These are phyloP conservation scores for Neurospora sp. DNA, from an alignment of 495 filamentous ascomycete genomes.

Conservation along the genomic window DNA sequence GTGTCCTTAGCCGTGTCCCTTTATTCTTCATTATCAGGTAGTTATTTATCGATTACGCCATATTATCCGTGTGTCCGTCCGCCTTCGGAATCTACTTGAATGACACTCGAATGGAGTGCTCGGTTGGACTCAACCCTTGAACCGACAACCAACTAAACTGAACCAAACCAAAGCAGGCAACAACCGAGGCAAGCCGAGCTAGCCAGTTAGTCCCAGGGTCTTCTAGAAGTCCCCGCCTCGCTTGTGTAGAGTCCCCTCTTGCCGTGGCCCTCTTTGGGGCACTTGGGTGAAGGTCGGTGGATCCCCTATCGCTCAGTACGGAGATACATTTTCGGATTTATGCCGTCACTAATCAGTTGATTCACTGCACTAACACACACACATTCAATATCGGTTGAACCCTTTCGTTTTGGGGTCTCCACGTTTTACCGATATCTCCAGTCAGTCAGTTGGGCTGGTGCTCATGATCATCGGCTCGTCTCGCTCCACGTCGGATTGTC, in stretches of 20 bases:
- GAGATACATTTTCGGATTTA: background rate
- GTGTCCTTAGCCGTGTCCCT: too few relatives aligned
- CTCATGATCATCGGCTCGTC: background rate
- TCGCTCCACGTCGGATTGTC: background rate
- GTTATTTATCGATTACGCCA: background rate
- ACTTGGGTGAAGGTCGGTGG: background rate
- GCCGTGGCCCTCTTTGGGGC: background rate
- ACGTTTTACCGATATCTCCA: background rate
- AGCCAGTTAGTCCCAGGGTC: background rate
- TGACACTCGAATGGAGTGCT: background rate
- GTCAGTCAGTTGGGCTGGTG: background rate
- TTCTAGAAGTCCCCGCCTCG: background rate
- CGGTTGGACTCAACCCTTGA: background rate
- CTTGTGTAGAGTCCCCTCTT: too few relatives aligned
- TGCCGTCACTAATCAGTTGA: background rate
- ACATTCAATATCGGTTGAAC: background rate
- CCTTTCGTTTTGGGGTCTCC: background rate
- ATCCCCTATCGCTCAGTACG: background rate
- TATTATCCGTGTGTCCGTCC: background rate
- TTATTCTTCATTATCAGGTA: background rate
- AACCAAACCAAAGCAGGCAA: background rate
- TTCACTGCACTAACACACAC: background rate
- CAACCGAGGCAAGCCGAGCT: background rate
- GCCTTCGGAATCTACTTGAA: too few relatives aligned
- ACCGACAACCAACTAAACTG: background rate